Conservation (phyloP, 2,329 filamentous ascomycete species). For the Stachybotrys elegans region DNA sequence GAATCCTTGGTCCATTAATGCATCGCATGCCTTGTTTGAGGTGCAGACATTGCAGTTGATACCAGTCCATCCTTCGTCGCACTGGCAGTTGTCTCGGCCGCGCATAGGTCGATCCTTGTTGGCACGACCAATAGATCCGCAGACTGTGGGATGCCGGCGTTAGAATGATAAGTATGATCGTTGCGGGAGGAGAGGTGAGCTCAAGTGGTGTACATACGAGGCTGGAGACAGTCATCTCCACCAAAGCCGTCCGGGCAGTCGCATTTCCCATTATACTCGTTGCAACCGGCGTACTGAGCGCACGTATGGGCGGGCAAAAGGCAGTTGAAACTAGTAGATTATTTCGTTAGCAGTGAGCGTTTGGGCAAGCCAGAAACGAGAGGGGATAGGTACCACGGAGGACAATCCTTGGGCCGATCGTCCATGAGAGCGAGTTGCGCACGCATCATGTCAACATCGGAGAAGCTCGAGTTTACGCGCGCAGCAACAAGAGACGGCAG, state of each 20-base stretch:
- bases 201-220: slow-evolving; percentile 49
- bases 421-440: slow-evolving; percentile 67
- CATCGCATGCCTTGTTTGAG: slow-evolving; percentile 75
- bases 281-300: slow-evolving; percentile 85
- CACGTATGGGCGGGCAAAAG: slow-evolving; percentile 88
- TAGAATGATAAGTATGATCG: neutral
- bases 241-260: slow-evolving; percentile 88
- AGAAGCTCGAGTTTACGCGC: slow-evolving; percentile 51
- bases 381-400: slow-evolving; percentile 65
- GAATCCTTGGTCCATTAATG: slow-evolving; percentile 76
- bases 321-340: slow-evolving; percentile 81
- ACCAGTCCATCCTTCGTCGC: slow-evolving; percentile 88
- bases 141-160: slow-evolving; percentile 46
- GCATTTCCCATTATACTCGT: slow-evolving; percentile 87
- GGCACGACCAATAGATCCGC: slow-evolving; percentile 80
- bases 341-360: neutral
- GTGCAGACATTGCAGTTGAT: slow-evolving; percentile 98
- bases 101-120: slow-evolving; percentile 73
- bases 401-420: slow-evolving; percentile 70
- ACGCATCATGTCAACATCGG: slow-evolving; percentile 54
- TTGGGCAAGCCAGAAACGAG: too few species aligned
- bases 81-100: slow-evolving; percentile 67
- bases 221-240: slow-evolving; percentile 86
- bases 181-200: neutral
- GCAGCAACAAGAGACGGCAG: slow-evolving; percentile 35